phyloP scores from a whole-genome alignment of 2,329 filamentous ascomycete genomes.

The Catunica adiposa region DNA sequence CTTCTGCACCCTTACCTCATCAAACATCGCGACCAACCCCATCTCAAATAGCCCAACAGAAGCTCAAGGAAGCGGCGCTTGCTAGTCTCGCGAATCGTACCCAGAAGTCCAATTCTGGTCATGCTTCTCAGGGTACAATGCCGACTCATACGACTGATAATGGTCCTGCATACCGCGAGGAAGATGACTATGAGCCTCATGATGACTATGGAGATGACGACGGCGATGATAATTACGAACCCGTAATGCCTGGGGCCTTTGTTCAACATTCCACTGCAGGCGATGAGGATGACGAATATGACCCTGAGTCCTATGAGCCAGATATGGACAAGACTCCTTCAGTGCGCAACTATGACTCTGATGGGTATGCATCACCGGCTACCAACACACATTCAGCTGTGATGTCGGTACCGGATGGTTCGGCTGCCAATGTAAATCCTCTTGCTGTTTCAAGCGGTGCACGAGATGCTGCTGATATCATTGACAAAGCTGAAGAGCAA shows the following conservation, averaged over 20 bases:
- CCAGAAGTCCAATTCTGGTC: too few relatives aligned
- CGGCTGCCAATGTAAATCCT: neutral
- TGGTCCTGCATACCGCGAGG: neutral
- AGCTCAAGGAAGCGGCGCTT: slow-evolving; percentile 3
- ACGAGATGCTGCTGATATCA: neutral
- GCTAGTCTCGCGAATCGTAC: neutral
- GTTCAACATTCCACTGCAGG: neutral
- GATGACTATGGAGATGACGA: neutral
- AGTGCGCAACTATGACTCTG: slow-evolving; percentile 3
- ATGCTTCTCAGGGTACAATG: too few relatives aligned
- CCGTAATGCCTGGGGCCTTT: neutral
- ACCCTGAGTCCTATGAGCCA: slow-evolving; percentile 11
- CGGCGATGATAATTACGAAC: neutral
- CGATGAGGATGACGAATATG: slow-evolving; percentile 9
- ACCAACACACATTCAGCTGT: neutral
- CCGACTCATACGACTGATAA: neutral
- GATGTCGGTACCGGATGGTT: neutral
- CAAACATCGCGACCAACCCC: neutral
- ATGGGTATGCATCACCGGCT: slow-evolving; percentile 4
- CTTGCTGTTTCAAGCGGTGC: slow-evolving; percentile 2
- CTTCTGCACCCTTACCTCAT: neutral
- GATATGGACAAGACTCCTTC: slow-evolving; percentile 1
- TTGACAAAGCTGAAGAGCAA: neutral
- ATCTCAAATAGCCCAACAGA: slow-evolving; percentile 5
- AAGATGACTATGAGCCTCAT: slow-evolving; percentile 4